A percentile compares a stretch with the other conserved stretches of the same genome.
Conservation (phyloP, 2,329 filamentous ascomycete genomes). For the Sphaerulina populicola region DNA sequence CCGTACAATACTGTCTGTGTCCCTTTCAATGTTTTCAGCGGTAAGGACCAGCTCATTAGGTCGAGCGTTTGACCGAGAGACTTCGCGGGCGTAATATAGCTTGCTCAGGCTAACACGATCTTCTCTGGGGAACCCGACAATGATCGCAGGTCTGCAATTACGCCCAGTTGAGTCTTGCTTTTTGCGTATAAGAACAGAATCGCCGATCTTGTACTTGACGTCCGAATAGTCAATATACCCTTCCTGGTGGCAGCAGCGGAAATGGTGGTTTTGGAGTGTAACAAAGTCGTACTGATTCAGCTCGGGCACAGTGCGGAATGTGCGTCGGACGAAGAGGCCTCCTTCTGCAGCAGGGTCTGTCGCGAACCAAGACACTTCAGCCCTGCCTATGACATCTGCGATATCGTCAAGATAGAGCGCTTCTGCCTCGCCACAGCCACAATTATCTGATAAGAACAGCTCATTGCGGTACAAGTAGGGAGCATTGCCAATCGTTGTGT, state of each 20-base stretch:
- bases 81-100: conserved; percentile 8
- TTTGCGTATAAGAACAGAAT: conserved; percentile 50
- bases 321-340: conserved; percentile 63
- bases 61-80: conserved; percentile 21
- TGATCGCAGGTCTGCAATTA: conserved; percentile 51
- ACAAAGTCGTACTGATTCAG: conserved; percentile 49
- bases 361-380: conserved; percentile 52
- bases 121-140: conserved; percentile 37
- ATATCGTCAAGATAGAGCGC: conserved; percentile 51
- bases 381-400: conserved; percentile 50
- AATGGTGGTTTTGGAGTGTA: conserved; percentile 48
- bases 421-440: conserved; percentile 52
- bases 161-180: conserved; percentile 20
- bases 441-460: conserved; percentile 68
- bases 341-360: conserved; percentile 39
- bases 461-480: conserved; percentile 64
- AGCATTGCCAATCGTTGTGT: conserved; percentile 61
- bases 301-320: conserved; percentile 50
- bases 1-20: conserved; percentile 40
- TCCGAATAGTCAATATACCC: conserved; percentile 9
- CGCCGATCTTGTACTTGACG: conserved; percentile 43
- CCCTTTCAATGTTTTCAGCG: conserved; percentile 34
- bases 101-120: conserved; percentile 14
- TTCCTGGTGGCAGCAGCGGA: conserved; percentile 34
- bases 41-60: conserved; percentile 56